Evolutionary conservation across 805 yeast genomes (phyloP).

Genomic region (Candida peoriensis): DNA sequence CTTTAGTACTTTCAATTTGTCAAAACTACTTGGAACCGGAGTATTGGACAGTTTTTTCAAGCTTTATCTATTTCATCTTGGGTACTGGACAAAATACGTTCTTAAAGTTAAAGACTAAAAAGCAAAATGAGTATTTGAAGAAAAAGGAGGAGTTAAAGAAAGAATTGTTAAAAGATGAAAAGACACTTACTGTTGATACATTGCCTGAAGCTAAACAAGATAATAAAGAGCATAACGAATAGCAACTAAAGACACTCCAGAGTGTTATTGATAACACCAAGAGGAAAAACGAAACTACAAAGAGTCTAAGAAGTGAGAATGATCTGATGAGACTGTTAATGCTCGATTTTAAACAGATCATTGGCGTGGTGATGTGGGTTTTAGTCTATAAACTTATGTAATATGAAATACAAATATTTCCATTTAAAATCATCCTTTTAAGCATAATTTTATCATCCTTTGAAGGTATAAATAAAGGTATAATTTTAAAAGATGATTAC

Average conservation of each 20-base stretch:
- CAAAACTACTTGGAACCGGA: constrained; percentile 54
- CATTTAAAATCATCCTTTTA: no score
- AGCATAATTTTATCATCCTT: no score
- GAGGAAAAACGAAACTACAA: background rate
- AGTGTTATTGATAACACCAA: background rate
- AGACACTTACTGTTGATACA: constrained; percentile 5
- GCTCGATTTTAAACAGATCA: constrained; percentile 12
- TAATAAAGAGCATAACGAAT: background rate
- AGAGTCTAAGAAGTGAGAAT: background rate
- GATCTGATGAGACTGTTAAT: constrained; percentile 2
- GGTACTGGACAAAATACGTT: constrained; percentile 60
- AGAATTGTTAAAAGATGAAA: constrained; percentile 11
- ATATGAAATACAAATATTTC: no score
- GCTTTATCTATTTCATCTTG: constrained; percentile 49
- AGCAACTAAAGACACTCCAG: background rate
- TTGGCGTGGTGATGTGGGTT: constrained; percentile 14
- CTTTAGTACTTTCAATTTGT: constrained; percentile 46
- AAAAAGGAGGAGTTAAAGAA: constrained; percentile 19
- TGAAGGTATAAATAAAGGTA: no score
- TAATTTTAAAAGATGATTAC: no score
- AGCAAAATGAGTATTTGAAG: constrained; percentile 14
- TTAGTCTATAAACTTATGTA: constrained; percentile 11
- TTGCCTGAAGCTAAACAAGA: constrained; percentile 10
- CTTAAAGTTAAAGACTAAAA: constrained; percentile 36
- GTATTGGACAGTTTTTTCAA: constrained; percentile 62